Conservation (phyloP, 805 yeast genomes). For the Cyberlindnera xylosilytica region DNA sequence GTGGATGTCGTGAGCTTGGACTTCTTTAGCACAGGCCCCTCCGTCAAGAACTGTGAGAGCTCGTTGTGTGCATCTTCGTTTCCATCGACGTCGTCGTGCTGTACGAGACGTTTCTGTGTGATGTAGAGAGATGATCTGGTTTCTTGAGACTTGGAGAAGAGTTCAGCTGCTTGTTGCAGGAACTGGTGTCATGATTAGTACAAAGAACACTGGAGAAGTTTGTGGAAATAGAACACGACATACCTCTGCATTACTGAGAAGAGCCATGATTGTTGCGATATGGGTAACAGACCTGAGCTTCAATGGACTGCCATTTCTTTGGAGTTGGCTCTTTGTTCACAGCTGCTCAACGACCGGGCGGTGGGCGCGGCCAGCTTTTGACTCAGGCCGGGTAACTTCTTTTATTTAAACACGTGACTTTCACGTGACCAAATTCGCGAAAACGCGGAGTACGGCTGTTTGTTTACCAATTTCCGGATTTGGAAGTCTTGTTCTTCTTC, state of each 20-base stretch:
- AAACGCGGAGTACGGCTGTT: no score
- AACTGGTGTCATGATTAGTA: no score
- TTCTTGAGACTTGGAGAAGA: conserved; percentile 34
- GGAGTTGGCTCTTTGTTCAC: no score
- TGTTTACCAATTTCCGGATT: conserved; percentile 13
- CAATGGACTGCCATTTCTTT: no score
- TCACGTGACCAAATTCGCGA: no score
- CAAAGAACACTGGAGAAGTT: no score
- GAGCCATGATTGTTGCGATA: conserved; percentile 11
- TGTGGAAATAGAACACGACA: no score
- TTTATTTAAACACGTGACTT: no score
- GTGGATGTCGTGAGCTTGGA: conserved; percentile 26
- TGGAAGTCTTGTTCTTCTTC: conserved; percentile 3
- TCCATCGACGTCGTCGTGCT: conserved; percentile 29
- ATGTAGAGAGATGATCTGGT: conserved; percentile 50
- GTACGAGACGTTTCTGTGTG: conserved; percentile 52
- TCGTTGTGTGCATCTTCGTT: conserved; percentile 17
- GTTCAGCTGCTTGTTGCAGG: conserved; percentile 24
- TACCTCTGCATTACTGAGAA: conserved; percentile 24
- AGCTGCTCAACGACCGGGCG: no score
- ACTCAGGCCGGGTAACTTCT: no score
- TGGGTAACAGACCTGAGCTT: no score
- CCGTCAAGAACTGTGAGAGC: conserved; percentile 21
- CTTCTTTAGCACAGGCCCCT: conserved; percentile 24
- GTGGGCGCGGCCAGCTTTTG: no score